Evolutionary conservation across 371 early-diverging fungal species (phyloP).

Genomic region (Quaeritorhiza haematococci): DNA sequence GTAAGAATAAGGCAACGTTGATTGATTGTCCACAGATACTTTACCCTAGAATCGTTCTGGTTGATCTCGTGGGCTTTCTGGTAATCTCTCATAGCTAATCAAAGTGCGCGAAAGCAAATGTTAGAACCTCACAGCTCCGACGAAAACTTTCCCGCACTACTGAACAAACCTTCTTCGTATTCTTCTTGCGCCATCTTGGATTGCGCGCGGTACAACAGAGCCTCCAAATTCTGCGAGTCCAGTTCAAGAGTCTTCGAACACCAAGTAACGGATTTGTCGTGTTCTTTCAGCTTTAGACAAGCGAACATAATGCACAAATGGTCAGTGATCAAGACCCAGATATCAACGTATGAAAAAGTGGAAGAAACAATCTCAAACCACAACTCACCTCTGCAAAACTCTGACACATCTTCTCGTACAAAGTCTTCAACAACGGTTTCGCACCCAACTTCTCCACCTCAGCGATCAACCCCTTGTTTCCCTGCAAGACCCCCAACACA

Average conservation of each 20-base stretch:
- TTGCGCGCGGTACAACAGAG: slow-evolving; percentile 66
- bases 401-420: slow-evolving; percentile 45
- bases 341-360: background rate
- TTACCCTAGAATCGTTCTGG: slow-evolving; percentile 4
- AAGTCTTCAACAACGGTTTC: slow-evolving; percentile 17
- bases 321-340: no score
- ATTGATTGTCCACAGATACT: no score
- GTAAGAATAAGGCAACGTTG: no score
- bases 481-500: slow-evolving; percentile 45
- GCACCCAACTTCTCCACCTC: slow-evolving; percentile 42
- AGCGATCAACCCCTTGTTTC: slow-evolving; percentile 45
- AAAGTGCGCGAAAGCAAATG: background rate
- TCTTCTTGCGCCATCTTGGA: slow-evolving; percentile 60
- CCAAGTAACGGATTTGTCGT: slow-evolving; percentile 26
- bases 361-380: background rate
- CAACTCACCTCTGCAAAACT: slow-evolving; percentile 27
- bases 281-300: slow-evolving; percentile 25
- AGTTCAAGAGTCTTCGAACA: slow-evolving; percentile 41
- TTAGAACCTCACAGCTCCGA: background rate
- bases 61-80: slow-evolving; percentile 63
- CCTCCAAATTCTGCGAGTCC: slow-evolving; percentile 64
- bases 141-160: background rate
- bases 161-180: slow-evolving; percentile 54
- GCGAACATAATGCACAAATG: no score
- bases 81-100: slow-evolving; percentile 52